Evolutionary conservation across 2,329 filamentous ascomycete species (phyloP).

Genomic region (Emergomyces orientalis): DNA sequence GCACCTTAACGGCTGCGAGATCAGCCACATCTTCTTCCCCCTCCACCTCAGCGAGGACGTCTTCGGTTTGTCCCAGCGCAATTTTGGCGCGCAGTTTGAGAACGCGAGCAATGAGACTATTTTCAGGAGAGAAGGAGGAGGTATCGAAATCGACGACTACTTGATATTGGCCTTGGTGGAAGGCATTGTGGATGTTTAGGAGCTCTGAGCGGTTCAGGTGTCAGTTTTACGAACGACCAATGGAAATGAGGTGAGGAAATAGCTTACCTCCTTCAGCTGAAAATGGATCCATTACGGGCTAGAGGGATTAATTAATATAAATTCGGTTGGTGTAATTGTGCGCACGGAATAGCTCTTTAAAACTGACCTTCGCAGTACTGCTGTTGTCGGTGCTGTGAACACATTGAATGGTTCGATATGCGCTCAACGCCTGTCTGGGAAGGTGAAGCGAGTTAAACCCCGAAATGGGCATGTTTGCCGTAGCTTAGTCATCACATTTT

Average conservation of each 20-base stretch:
- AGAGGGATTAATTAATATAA: slow-evolving; percentile 2
- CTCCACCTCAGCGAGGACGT: slow-evolving; percentile 60
- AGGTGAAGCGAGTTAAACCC: background rate
- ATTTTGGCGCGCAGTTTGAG: slow-evolving; percentile 74
- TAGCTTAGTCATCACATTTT: background rate
- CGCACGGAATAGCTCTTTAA: background rate
- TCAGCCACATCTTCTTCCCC: slow-evolving; percentile 59
- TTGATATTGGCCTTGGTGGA: slow-evolving; percentile 72
- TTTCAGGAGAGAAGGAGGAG: slow-evolving; percentile 66
- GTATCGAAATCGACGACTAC: slow-evolving; percentile 79
- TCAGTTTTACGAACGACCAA: slow-evolving; percentile 12
- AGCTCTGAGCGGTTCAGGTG: slow-evolving; percentile 43
- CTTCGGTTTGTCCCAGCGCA: slow-evolving; percentile 66
- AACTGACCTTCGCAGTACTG: background rate
- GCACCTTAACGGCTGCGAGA: slow-evolving; percentile 63
- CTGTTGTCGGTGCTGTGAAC: background rate
- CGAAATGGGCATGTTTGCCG: background rate
- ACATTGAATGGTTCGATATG: background rate
- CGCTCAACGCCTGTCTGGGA: background rate
- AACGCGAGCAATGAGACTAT: slow-evolving; percentile 65
- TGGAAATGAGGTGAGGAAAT: slow-evolving; percentile 1
- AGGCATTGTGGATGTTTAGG: slow-evolving; percentile 58
- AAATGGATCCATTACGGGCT: slow-evolving; percentile 51
- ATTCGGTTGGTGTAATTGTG: background rate
- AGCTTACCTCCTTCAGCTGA: slow-evolving; percentile 51